Evolutionary conservation across 176 grass and related monocot species (phyloP).

Genomic region (Ensete glaucum): DNA sequence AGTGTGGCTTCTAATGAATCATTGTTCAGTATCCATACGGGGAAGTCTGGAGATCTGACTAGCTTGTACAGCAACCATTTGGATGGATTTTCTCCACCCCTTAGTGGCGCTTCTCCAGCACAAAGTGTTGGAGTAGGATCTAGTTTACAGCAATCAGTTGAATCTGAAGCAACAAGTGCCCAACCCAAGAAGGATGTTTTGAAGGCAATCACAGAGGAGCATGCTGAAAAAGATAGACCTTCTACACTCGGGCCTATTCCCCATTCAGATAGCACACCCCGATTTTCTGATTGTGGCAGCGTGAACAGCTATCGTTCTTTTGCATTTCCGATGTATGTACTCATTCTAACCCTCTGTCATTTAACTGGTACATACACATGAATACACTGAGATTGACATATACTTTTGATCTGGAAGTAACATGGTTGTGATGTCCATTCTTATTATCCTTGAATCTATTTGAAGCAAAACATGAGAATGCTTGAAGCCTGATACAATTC

Average conservation of each 20-base stretch:
- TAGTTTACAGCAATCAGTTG: not conserved
- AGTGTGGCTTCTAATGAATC: constrained; percentile 66
- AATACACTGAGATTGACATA: too few species aligned
- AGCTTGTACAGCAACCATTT: constrained; percentile 21
- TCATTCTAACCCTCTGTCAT: not conserved
- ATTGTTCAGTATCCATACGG: constrained; percentile 61
- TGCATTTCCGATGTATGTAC: constrained; percentile 66
- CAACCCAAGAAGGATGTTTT: constrained; percentile 13
- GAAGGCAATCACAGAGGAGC: not conserved
- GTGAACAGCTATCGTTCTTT: constrained; percentile 54
- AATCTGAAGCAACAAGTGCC: constrained; percentile 2
- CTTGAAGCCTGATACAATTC: too few species aligned
- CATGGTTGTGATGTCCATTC: too few species aligned
- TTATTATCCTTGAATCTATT: too few species aligned
- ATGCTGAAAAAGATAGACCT: constrained; percentile 7
- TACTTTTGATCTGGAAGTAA: too few species aligned
- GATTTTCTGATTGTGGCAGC: constrained; percentile 18
- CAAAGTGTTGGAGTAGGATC: not conserved
- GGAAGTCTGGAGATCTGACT: constrained; percentile 25
- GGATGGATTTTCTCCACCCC: constrained; percentile 34
- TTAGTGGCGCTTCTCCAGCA: not conserved
- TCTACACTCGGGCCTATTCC: constrained; percentile 7
- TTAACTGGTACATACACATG: too few species aligned
- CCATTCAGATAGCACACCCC: constrained; percentile 37
- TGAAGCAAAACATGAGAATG: too few species aligned